Percentiles rank a stretch among this genome's conserved stretches.
Conservation (phyloP, 1,139 yeast species). For the Eremothecium coryli region DNA sequence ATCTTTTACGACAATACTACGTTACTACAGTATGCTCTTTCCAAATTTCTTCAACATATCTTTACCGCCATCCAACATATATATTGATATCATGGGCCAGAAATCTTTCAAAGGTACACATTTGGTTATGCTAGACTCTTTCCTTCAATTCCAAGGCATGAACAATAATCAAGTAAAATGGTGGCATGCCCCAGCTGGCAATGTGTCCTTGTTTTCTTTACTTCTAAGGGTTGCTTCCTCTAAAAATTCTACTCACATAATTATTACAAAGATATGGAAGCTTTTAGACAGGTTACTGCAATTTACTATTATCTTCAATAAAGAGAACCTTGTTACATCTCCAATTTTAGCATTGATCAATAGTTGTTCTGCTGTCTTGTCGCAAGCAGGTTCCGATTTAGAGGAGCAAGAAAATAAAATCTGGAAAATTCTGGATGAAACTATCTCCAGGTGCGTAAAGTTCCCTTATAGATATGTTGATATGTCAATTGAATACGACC, state of each 20-base stretch:
- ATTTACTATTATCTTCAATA: constrained; percentile 44
- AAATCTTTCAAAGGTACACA: constrained; percentile 40
- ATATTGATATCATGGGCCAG: constrained; percentile 28
- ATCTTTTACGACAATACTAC: constrained; percentile 30
- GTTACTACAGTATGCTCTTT: constrained; percentile 29
- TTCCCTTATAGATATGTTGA: constrained; percentile 83
- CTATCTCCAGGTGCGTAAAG: constrained; percentile 56
- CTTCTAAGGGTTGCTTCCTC: constrained; percentile 42
- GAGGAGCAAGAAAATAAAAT: constrained; percentile 26
- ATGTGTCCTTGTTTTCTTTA: constrained; percentile 50
- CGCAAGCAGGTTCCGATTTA: constrained; percentile 10
- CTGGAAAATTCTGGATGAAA: constrained; percentile 65
- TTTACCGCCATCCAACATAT: constrained; percentile 30
- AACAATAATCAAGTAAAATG: constrained; percentile 44
- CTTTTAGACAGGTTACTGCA: constrained; percentile 35
- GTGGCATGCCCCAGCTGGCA: constrained; percentile 45
- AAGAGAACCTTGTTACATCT: constrained; percentile 35
- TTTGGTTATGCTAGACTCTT: constrained; percentile 43
- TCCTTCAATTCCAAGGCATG: constrained; percentile 33
- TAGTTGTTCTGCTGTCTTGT: constrained; percentile 29
- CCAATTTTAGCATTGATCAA: constrained; percentile 39
- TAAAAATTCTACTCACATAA: constrained; percentile 28
- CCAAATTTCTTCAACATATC: constrained; percentile 28
- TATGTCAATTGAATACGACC: constrained; percentile 37
- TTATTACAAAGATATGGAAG: constrained; percentile 31